A percentile compares a stretch with the other conserved stretches of the same genome.
These are phyloP conservation scores for Aleurites moluccanus DNA, from an alignment of 441 rosid genomes.

Conservation along the genomic window DNA sequence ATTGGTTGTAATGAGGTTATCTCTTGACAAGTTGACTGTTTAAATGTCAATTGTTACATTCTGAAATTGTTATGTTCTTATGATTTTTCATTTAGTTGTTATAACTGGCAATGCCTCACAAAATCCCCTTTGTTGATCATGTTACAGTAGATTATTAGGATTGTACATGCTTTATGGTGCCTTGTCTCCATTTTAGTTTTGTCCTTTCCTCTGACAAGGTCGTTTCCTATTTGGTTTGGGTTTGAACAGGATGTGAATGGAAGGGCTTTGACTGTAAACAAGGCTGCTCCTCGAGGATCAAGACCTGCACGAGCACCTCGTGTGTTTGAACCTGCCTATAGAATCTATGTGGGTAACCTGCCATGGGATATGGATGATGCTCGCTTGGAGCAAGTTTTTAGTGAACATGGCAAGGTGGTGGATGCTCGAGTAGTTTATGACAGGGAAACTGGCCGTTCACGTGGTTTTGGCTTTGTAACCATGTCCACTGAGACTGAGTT, in stretches of 20 bases:
- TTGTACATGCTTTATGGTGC: background rate
- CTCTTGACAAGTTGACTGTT: background rate
- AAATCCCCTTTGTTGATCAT: background rate
- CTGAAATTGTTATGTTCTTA: background rate
- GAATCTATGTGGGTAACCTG: conserved; percentile 63
- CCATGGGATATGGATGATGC: conserved; percentile 62
- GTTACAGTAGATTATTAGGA: background rate
- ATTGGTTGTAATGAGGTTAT: background rate
- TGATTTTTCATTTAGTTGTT: background rate
- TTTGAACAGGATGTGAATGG: conserved; percentile 53
- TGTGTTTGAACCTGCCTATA: conserved; percentile 31
- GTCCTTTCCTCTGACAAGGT: background rate
- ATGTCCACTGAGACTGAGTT: conserved; percentile 62
- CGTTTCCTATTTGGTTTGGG: conserved; percentile 5
- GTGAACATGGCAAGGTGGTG: conserved; percentile 68
- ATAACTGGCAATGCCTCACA: background rate
- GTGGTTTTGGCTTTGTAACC: conserved; percentile 76
- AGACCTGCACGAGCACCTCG: conserved; percentile 50
- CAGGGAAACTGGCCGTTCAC: conserved; percentile 65
- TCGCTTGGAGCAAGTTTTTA: conserved; percentile 61
- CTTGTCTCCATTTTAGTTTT: background rate
- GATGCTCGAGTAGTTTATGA: conserved; percentile 61
- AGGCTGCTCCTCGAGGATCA: conserved; percentile 69
- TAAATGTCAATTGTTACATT: background rate
- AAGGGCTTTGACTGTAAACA: conserved; percentile 61